Percentiles rank a stretch among this genome's conserved stretches.
phyloP scores from a whole-genome alignment of 192 early-diverging fungal genomes.

The Podila horticola region DNA sequence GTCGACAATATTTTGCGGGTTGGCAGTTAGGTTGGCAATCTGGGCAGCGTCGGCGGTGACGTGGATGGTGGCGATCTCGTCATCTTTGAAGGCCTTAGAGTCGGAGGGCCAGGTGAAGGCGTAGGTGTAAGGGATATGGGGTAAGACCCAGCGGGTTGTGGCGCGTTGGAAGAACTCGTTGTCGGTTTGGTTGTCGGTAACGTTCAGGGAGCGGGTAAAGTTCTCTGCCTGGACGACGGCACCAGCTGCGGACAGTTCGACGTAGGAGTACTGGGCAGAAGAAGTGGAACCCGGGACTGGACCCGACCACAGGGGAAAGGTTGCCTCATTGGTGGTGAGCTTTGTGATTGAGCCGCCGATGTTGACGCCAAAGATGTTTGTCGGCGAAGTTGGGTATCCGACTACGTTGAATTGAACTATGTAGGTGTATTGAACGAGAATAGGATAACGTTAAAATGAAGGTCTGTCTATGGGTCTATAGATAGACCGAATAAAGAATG shows the following conservation, averaged over 20 bases:
- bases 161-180: constrained; percentile 61
- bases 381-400: constrained; percentile 13
- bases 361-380: constrained; percentile 24
- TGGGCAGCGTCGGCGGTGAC: constrained; percentile 30
- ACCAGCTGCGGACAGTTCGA: constrained; percentile 19
- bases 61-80: constrained; percentile 47
- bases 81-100: constrained; percentile 48
- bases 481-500: not conserved
- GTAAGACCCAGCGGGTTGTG: constrained; percentile 47
- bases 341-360: constrained; percentile 26
- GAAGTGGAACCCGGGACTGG: constrained; percentile 9
- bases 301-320: constrained; percentile 32
- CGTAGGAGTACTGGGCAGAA: constrained; percentile 15
- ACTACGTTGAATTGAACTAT: constrained; percentile 35
- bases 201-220: constrained; percentile 19
- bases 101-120: constrained; percentile 23
- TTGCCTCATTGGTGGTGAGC: constrained; percentile 4
- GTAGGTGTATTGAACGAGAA: not conserved
- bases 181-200: constrained; percentile 24
- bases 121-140: constrained; percentile 54
- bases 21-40: constrained; percentile 22
- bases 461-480: no score
- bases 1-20: constrained; percentile 18
- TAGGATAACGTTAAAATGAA: not conserved
- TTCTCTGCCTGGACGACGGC: constrained; percentile 14